Evolutionary conservation across 202 grass and related monocot genomes (phyloP).

Genomic region (Saccharum hybrid): DNA sequence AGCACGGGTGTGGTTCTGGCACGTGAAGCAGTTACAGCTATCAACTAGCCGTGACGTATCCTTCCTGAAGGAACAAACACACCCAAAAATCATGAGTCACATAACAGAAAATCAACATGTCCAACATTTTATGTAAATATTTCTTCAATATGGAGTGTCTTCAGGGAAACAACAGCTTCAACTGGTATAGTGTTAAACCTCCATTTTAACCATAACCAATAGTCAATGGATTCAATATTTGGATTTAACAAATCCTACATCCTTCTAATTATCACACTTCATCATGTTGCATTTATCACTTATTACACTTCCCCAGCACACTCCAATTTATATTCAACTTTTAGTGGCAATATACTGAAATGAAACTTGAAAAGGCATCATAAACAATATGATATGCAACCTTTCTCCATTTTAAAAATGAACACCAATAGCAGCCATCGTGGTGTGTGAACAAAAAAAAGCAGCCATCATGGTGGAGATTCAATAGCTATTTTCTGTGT

Average conservation of each 20-base stretch:
- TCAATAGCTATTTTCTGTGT: background rate
- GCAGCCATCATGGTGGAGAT: background rate
- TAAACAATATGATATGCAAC: background rate
- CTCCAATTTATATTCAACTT: background rate
- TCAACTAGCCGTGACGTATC: constrained; percentile 70
- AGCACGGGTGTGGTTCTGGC: constrained; percentile 88
- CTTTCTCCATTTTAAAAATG: background rate
- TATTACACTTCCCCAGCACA: background rate
- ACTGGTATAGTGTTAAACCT: background rate
- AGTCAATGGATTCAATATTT: constrained; percentile 3
- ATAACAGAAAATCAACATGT: constrained; percentile 29
- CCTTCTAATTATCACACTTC: background rate
- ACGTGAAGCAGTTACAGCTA: constrained; percentile 86
- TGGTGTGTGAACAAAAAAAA: background rate
- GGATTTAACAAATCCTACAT: background rate
- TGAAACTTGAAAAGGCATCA: background rate
- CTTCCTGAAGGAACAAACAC: constrained; percentile 61
- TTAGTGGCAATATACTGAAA: background rate
- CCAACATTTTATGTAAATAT: constrained; percentile 18
- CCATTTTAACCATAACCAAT: background rate
- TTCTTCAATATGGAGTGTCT: constrained; percentile 2
- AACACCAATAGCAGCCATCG: background rate
- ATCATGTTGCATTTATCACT: background rate
- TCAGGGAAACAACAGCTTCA: background rate
- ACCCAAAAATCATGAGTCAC: constrained; percentile 6